Evolutionary conservation across 805 yeast species (phyloP), one percentile per base, ranked within the genome.

Genomic region (Tetrapisispora namnaoensis): DNA sequence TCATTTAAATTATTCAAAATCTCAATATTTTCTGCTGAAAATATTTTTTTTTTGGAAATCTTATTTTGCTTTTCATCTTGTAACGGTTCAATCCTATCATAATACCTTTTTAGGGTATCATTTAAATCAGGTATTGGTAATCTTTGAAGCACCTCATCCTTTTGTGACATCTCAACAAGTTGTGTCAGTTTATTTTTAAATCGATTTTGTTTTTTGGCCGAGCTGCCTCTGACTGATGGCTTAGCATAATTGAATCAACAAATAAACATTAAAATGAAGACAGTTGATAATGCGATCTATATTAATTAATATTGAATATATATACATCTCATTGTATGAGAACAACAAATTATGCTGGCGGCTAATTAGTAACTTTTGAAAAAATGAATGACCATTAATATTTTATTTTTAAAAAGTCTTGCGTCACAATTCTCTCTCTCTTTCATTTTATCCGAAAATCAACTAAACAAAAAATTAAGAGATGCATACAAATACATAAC

Each of bases 81-180:
- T n/a, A 89, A 70, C 0, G 96, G 96, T 61, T 78, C 77, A 37
- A 89, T 71, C 10, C 79, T 83, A 20, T 74, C 74, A 48, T 89
- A 69, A 60, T 87, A 89, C 55, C 75, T 73, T 18, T 69, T 58
- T 57, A 93, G 78, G 0, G 96, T 83, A 46, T 79, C 81, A 34
- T 72, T 67, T 49, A 89, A 71, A 28, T 79, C 77, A 2, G 96
- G 96, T 40, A 89, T 85, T 8, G 97, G 97, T 32, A 89, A 21
- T 56, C 74, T 45, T 60, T 51, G 22, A 7, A 45, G 27, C 7
- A 24, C 14, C 16, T 22, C 27, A 42, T 18, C 20, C 13, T 9
- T 42, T 20, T 42, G 24, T 37, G 20, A 17, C 21, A 18, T 18
- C 6, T 16, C 14, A 32, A 24, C 8, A 24, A 24, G 8, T 24